Base-by-base conservation (phyloP, 345 rosid genomes). In the Ricinus communis region DNA sequence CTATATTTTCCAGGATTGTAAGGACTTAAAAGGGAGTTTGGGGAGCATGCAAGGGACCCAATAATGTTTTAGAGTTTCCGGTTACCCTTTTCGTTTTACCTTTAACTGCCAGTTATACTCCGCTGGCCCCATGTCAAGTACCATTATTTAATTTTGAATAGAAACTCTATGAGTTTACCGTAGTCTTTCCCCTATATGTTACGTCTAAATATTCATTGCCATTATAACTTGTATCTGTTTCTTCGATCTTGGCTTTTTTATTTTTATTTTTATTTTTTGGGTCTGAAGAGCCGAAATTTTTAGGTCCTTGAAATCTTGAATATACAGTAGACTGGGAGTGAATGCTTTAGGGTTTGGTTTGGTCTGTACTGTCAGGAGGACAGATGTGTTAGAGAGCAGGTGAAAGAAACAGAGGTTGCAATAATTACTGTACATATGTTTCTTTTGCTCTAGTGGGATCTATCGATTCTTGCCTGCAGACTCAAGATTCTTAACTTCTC, bases 241-340 rank as follows among this genome's bases (percentile, higher is more conserved):
- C 4, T 55, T 55, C 19, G 33, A 0, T 3, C n/a, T 49, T 46
- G 36, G 15, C 38, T 65, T 46, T 38, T 1, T 25, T 47, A 6
- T 5, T 33, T 33, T 43, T 43, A 4, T 43, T 43, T 43, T 43
- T 43, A 43, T 9, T 33, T 33, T 2, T 33, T 33, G 10, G 16
- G 28, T 46, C 33, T 49, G 54, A 14, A 13, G 54, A 65, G 56
- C 70, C 66, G 57, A 27, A 79, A 70, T 74, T 11, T 46, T 62
- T 46, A 69, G 71, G 43, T 45, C 51, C 68, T 68, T 19, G 60
- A 72, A 52, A 50, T 13, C 12, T 30, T 24, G 4, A n/a, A 25
- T 30, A 14, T 30, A 50, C 66, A 59, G 59, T 49, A 28, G n/a
- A 33, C 14, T 43, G 47, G 4, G 12, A 43, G n/a, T 15, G 25